Evolutionary conservation across 1,139 yeast genomes (phyloP).

Genomic region (Martiniozyma asiatica): DNA sequence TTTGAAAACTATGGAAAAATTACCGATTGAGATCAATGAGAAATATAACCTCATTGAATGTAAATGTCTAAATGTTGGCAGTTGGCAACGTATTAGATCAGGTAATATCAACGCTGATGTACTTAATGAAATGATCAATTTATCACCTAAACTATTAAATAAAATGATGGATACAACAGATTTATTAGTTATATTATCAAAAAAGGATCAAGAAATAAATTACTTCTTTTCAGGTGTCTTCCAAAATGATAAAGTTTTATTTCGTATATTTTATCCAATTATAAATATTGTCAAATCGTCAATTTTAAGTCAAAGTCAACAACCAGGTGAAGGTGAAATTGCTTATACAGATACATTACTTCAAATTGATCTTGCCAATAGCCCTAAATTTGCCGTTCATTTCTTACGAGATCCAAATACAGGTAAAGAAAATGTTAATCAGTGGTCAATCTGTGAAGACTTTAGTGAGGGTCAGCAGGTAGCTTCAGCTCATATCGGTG

Average conservation of each 20-base stretch:
- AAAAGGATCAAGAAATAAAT: conserved; percentile 58
- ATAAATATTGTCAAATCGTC: conserved; percentile 35
- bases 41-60: conserved; percentile 60
- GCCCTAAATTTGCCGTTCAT: conserved; percentile 69
- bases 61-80: conserved; percentile 56
- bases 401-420: conserved; percentile 37
- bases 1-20: conserved; percentile 6
- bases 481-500: conserved; percentile 49
- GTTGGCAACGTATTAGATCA: conserved; percentile 66
- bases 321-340: conserved; percentile 7
- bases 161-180: conserved; percentile 56
- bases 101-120: conserved; percentile 37
- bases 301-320: conserved; percentile 29
- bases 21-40: conserved; percentile 49
- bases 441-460: conserved; percentile 77
- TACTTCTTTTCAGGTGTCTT: conserved; percentile 64
- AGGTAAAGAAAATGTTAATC: conserved; percentile 37
- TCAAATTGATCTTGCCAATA: conserved; percentile 26
- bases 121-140: conserved; percentile 37
- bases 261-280: conserved; percentile 59
- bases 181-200: conserved; percentile 52
- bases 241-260: conserved; percentile 52
- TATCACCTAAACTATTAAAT: conserved; percentile 56
- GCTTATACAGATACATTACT: conserved; percentile 13
- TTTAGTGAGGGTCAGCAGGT: conserved; percentile 77